Evolutionary conservation across 1,284 basidiomycete species (phyloP).

Genomic region (Malassezia caprae): DNA sequence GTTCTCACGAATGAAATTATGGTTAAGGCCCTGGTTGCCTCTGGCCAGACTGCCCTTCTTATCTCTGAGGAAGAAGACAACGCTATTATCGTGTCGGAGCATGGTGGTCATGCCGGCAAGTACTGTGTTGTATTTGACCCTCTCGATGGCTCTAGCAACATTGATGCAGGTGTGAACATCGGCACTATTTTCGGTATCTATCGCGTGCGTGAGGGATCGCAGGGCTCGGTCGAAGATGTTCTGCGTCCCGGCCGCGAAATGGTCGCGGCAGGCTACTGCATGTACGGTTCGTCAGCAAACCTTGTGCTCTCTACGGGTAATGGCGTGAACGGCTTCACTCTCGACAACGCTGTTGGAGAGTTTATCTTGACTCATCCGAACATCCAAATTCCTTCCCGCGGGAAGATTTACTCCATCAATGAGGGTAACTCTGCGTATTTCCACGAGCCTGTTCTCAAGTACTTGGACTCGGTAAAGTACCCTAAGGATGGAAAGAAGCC

Average conservation of each 20-base stretch:
- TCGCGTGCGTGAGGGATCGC: slow-evolving; percentile 63
- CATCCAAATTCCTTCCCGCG: slow-evolving; percentile 81
- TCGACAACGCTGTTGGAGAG: slow-evolving; percentile 77
- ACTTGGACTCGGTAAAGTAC: slow-evolving; percentile 89
- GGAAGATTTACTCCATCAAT: slow-evolving; percentile 99
- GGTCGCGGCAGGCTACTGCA: slow-evolving; percentile 76
- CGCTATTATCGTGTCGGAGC: slow-evolving; percentile 69
- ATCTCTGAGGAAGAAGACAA: slow-evolving; percentile 94
- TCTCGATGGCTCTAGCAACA: slow-evolving; percentile 94
- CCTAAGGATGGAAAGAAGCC: slow-evolving; percentile 46
- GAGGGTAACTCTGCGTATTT: slow-evolving; percentile 96
- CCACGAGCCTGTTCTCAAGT: slow-evolving; percentile 59
- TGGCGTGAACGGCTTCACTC: slow-evolving; percentile 96
- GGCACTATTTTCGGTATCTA: slow-evolving; percentile 99
- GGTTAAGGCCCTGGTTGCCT: slow-evolving; percentile 80
- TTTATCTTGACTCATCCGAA: slow-evolving; percentile 98
- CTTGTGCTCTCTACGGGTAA: slow-evolving; percentile 87
- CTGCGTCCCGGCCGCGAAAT: slow-evolving; percentile 88
- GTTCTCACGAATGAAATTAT: slow-evolving; percentile 98
- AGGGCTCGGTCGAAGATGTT: slow-evolving; percentile 72
- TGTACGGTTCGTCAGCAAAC: slow-evolving; percentile 97
- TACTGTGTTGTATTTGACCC: slow-evolving; percentile 96
- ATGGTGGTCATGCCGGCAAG: slow-evolving; percentile 50
- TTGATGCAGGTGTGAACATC: slow-evolving; percentile 99
- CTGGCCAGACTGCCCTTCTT: slow-evolving; percentile 88